Base-by-base conservation (phyloP, 495 filamentous ascomycete species). In the Haplographium delicatum region DNA sequence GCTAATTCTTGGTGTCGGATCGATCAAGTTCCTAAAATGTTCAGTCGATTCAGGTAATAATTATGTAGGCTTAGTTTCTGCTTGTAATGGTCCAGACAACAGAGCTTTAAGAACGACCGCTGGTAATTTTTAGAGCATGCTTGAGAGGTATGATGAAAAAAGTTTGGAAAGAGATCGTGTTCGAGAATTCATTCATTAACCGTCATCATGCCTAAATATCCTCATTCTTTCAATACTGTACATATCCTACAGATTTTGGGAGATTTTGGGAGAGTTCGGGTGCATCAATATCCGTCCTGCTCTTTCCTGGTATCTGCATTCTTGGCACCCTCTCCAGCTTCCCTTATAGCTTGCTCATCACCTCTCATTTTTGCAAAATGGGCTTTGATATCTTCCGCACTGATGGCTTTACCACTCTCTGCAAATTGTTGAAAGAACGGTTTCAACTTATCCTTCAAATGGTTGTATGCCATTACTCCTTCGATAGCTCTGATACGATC, bases 381-480 rank as follows among this genome's bases (percentile, higher is more conserved):
- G 8, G 73, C 81, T 69, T 95, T 96, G 62, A 98, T 90, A 70
- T 97, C 90, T 65, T 97, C 93, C 4, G 89, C 91, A 0, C 85
- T 82, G 10, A 98, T 89, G 2, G 83, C 79, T 66, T 85, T 68
- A 1, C 90, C 90, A 52, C 82, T 89, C 64, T 95, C 91, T 3
- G 93, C 93, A 68, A 95, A 98, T 44, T 95, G 87, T 61, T 86
- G 78, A 50, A 98, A 76, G 63, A 98, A 97, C 3, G 79, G 80
- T 75, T 89, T 96, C 11, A 98, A 81, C 60, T 91, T 91, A 40
- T 96, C 91, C 56, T 91, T 91, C 18, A 98, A 76, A 54, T 93
- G 82, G 58, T 96, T 96, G 65, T 96, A 98, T 10, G 87, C 89
- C 89, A 96, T 95, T 9, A 94, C 91, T 16, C 93, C 93, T 65